A percentile compares a stretch with the other conserved stretches of the same genome.
Conservation (phyloP, 106 monocot genomes). For the Dioscorea dumetorum region DNA sequence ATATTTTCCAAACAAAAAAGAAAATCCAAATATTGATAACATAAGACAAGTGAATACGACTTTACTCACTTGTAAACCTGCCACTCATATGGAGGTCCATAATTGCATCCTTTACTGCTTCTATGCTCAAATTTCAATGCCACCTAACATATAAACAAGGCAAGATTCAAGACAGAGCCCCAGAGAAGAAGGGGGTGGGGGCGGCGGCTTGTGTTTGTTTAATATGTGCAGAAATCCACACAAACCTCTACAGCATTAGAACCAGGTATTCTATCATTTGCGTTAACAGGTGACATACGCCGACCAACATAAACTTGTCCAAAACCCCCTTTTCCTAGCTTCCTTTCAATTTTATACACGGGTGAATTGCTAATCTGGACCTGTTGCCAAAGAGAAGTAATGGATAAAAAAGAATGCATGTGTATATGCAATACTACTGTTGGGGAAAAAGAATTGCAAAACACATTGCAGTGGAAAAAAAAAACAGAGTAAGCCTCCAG, state of each 20-base stretch:
- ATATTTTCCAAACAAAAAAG: too few species aligned
- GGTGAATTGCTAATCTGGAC: constrained; percentile 64
- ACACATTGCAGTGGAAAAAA: background rate
- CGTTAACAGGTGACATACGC: constrained; percentile 35
- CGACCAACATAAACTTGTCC: constrained; percentile 80
- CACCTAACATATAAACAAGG: constrained; percentile 27
- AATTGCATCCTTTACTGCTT: constrained; percentile 82
- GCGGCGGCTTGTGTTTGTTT: too few species aligned
- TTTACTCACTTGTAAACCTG: constrained; percentile 76
- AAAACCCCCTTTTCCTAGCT: constrained; percentile 81
- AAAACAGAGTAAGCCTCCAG: too few species aligned
- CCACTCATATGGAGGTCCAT: constrained; percentile 88
- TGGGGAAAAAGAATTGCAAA: background rate
- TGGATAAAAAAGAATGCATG: background rate
- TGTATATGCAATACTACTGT: background rate
- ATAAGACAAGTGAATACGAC: constrained; percentile 7
- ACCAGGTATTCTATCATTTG: constrained; percentile 29
- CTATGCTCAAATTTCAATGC: constrained; percentile 85
- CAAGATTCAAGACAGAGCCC: background rate
- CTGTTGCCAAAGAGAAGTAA: constrained; percentile 15
- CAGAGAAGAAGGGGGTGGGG: background rate
- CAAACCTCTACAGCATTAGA: constrained; percentile 54
- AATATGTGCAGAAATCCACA: background rate
- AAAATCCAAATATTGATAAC: background rate
- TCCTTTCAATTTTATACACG: constrained; percentile 55